These are phyloP conservation scores for Lichtheimia ornata DNA, from an alignment of 371 early-diverging fungal genomes.

Conservation along the genomic window DNA sequence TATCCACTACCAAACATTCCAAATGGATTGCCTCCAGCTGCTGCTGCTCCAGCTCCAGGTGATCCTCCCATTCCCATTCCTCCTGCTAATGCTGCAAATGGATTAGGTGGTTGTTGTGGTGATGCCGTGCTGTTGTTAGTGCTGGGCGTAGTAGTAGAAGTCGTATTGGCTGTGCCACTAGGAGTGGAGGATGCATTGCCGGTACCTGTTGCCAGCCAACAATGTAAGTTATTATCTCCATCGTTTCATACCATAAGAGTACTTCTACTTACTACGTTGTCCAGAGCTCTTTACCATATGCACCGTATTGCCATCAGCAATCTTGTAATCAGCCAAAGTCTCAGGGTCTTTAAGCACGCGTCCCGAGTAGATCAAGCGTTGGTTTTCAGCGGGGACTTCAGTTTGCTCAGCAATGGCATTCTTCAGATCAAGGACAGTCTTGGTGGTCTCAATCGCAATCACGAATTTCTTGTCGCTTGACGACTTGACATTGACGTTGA, in stretches of 20 bases:
- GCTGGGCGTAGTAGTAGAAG: constrained; percentile 30
- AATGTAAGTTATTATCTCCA: not conserved
- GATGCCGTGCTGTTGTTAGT: constrained; percentile 6
- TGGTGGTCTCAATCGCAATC: constrained; percentile 64
- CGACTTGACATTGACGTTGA: constrained; percentile 79
- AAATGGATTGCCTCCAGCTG: constrained; percentile 49
- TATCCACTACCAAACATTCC: constrained; percentile 47
- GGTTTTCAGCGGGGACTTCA: constrained; percentile 79
- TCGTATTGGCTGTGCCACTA: constrained; percentile 26
- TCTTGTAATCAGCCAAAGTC: constrained; percentile 74
- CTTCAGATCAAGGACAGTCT: constrained; percentile 80
- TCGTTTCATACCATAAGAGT: not conserved
- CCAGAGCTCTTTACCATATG: constrained; percentile 82
- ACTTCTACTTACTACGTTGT: constrained; percentile 12
- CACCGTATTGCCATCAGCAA: constrained; percentile 77
- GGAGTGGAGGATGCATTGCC: constrained; percentile 29
- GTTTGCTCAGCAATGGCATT: constrained; percentile 67
- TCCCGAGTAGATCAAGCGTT: constrained; percentile 93
- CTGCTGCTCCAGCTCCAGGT: constrained; percentile 22
- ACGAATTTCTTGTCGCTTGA: constrained; percentile 81
- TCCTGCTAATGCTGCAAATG: constrained; percentile 31
- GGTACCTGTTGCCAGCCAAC: not conserved
- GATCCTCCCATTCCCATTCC: not conserved
- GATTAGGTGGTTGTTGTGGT: constrained; percentile 25
- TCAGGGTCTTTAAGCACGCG: constrained; percentile 93